Evolutionary conservation across 208 protist genomes (phyloP).

Genomic region (Trichomonas gallinae): DNA sequence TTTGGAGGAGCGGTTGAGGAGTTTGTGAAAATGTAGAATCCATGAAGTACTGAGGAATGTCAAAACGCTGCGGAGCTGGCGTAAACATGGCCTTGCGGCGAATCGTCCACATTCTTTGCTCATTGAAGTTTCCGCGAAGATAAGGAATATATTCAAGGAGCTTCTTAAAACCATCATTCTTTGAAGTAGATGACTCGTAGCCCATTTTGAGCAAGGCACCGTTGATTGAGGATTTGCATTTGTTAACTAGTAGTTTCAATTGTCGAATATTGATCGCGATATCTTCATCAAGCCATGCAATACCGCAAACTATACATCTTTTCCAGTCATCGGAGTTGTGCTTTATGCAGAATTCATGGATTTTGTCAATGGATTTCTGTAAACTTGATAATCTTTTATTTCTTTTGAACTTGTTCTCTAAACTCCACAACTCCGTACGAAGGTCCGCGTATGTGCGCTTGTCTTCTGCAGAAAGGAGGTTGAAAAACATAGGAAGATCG

Average conservation of each 20-base stretch:
- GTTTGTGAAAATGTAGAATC: background rate
- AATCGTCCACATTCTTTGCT: background rate
- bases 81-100: background rate
- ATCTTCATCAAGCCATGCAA: background rate
- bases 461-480: background rate
- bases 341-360: background rate
- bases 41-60: background rate
- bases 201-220: background rate
- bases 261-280: background rate
- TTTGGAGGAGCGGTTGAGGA: background rate
- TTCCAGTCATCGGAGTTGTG: background rate
- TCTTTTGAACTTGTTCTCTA: background rate
- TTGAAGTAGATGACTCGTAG: background rate
- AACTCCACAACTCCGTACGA: background rate
- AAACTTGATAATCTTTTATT: background rate
- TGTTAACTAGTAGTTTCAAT: background rate
- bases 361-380: background rate
- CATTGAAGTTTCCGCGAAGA: background rate
- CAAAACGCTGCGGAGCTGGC: background rate
- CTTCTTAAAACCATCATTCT: background rate
- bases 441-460: background rate
- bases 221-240: slow-evolving; percentile 16
- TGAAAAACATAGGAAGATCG: background rate
- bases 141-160: background rate
- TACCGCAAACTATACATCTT: background rate